A percentile compares a stretch with the other conserved stretches of the same genome.
Evolutionary conservation across 495 filamentous ascomycete genomes (phyloP).

Genomic region (Schizothecium vesticola): DNA sequence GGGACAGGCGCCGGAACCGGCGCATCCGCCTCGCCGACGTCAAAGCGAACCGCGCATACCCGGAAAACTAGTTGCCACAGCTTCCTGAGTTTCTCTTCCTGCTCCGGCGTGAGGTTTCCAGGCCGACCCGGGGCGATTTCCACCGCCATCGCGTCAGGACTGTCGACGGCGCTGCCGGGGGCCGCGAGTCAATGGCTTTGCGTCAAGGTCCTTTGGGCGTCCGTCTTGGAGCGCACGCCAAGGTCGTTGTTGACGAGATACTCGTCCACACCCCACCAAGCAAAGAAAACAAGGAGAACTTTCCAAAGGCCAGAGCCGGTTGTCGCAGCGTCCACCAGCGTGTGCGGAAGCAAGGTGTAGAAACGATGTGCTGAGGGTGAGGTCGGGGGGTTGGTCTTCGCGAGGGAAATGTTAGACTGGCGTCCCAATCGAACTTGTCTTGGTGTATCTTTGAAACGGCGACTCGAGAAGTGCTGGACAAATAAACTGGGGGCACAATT

Average conservation of each 20-base stretch:
- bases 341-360: background rate
- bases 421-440: background rate
- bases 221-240: background rate
- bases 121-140: conserved; percentile 65
- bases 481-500: background rate
- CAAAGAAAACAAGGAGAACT: background rate
- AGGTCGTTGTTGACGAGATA: background rate
- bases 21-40: conserved; percentile 23
- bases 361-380: background rate
- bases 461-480: background rate
- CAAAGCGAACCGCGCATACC: conserved; percentile 66
- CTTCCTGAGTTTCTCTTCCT: conserved; percentile 82
- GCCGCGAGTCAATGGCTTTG: background rate
- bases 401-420: background rate
- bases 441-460: background rate
- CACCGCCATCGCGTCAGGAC: conserved; percentile 32
- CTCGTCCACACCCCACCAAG: background rate
- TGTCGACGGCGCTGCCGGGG: background rate
- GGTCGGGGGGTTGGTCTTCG: background rate
- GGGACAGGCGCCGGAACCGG: conserved; percentile 24
- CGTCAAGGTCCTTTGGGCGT: background rate
- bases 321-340: background rate
- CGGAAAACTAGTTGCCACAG: conserved; percentile 76
- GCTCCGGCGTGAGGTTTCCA: conserved; percentile 79
- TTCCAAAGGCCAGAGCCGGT: background rate